phyloP scores from a whole-genome alignment of 1,139 yeast species.

The Yamadazyma buinensis region DNA sequence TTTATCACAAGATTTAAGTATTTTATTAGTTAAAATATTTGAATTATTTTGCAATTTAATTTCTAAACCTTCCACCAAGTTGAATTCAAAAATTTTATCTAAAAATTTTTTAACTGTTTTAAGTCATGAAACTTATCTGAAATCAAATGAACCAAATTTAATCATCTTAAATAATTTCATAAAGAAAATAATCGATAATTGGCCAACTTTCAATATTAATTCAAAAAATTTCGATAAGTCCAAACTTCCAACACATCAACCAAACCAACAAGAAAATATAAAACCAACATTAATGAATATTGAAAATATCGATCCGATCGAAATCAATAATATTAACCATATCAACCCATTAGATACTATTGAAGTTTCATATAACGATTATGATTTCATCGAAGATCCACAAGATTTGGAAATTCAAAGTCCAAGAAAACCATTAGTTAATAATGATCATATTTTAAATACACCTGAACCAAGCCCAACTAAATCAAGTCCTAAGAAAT shows the following conservation, averaged over 20 bases:
- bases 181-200: slow-evolving; percentile 45
- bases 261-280: background rate
- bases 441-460: slow-evolving; percentile 7
- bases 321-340: too few relatives aligned
- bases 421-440: slow-evolving; percentile 7
- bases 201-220: slow-evolving; percentile 22
- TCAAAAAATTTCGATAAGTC: background rate
- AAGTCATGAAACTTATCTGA: slow-evolving; percentile 47
- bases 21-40: slow-evolving; percentile 11
- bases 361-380: slow-evolving; percentile 23
- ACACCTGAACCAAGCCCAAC: slow-evolving; percentile 1
- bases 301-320: too few relatives aligned
- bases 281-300: too few relatives aligned
- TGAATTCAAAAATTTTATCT: slow-evolving; percentile 42
- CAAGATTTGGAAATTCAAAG: background rate
- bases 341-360: background rate
- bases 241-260: background rate
- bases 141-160: slow-evolving; percentile 42
- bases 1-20: slow-evolving; percentile 8
- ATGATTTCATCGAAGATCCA: slow-evolving; percentile 22
- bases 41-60: slow-evolving; percentile 10
- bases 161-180: slow-evolving; percentile 50
- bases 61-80: slow-evolving; percentile 34
- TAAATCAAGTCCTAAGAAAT: background rate
- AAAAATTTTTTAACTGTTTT: slow-evolving; percentile 49